Evolutionary conservation across 345 rosid species (phyloP).

Genomic region (Alliaria petiolata): DNA sequence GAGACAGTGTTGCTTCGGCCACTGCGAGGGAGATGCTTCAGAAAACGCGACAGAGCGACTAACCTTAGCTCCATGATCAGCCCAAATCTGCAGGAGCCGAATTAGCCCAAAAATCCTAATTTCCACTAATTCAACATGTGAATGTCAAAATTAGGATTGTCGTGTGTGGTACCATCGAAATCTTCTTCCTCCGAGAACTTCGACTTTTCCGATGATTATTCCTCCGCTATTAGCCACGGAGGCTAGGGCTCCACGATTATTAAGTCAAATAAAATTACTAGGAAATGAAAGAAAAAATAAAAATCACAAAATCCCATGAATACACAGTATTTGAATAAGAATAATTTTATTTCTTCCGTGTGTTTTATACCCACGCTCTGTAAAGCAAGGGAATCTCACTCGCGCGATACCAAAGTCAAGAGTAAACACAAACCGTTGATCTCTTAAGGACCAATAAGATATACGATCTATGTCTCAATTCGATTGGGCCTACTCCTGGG

Average conservation of each 20-base stretch:
- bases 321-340: not conserved
- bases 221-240: slow-evolving; percentile 12
- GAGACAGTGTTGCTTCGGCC: not conserved
- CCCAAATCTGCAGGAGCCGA: not conserved
- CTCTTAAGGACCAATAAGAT: not conserved
- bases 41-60: slow-evolving; percentile 10
- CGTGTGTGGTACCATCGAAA: not conserved
- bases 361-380: not conserved
- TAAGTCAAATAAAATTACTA: not conserved
- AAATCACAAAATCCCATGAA: not conserved
- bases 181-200: not conserved
- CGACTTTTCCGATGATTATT: slow-evolving; percentile 12
- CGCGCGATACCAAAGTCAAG: not conserved
- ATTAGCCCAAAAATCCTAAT: not conserved
- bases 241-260: not conserved
- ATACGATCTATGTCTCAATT: no score
- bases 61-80: slow-evolving; percentile 13
- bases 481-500: not conserved
- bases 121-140: not conserved
- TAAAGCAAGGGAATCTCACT: not conserved
- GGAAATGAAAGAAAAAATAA: not conserved
- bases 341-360: not conserved
- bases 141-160: not conserved
- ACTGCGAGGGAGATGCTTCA: not conserved
- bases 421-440: not conserved